Evolutionary conservation across 768 basidiomycete genomes (phyloP).

Genomic region (Collybia nuda): DNA sequence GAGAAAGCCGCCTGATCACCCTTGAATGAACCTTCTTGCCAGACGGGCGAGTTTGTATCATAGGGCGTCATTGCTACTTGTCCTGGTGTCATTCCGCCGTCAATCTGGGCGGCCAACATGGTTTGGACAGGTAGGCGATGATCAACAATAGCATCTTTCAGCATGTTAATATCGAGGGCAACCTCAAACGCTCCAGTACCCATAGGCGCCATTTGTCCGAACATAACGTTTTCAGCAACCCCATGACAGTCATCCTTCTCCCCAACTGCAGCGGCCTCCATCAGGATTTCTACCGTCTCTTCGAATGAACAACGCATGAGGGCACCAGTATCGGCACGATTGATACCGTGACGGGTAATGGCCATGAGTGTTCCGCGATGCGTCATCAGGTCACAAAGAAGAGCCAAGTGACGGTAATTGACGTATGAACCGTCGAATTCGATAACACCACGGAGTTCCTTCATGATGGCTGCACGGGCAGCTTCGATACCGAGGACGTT

Average conservation of each 20-base stretch:
- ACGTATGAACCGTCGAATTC: slow-evolving; percentile 99
- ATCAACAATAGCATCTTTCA: slow-evolving; percentile 98
- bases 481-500: slow-evolving; percentile 96
- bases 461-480: slow-evolving; percentile 91
- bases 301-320: slow-evolving; percentile 99
- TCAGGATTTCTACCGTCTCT: slow-evolving; percentile 98
- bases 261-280: slow-evolving; percentile 98
- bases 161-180: slow-evolving; percentile 94
- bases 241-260: slow-evolving; percentile 99
- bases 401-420: slow-evolving; percentile 94
- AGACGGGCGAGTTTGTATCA: slow-evolving; percentile 86
- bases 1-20: slow-evolving; percentile 92
- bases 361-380: slow-evolving; percentile 94
- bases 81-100: slow-evolving; percentile 89
- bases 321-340: slow-evolving; percentile 97
- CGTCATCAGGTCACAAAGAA: slow-evolving; percentile 99
- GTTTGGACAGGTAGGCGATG: slow-evolving; percentile 87
- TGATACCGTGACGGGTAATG: slow-evolving; percentile 99
- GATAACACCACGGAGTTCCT: slow-evolving; percentile 92
- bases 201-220: slow-evolving; percentile 99
- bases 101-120: slow-evolving; percentile 74
- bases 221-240: slow-evolving; percentile 98
- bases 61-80: slow-evolving; percentile 97
- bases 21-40: slow-evolving; percentile 74
- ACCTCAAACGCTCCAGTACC: slow-evolving; percentile 97